Conservation (phyloP, 2,329 filamentous ascomycete genomes). For the Paramyrothecium sp. region DNA sequence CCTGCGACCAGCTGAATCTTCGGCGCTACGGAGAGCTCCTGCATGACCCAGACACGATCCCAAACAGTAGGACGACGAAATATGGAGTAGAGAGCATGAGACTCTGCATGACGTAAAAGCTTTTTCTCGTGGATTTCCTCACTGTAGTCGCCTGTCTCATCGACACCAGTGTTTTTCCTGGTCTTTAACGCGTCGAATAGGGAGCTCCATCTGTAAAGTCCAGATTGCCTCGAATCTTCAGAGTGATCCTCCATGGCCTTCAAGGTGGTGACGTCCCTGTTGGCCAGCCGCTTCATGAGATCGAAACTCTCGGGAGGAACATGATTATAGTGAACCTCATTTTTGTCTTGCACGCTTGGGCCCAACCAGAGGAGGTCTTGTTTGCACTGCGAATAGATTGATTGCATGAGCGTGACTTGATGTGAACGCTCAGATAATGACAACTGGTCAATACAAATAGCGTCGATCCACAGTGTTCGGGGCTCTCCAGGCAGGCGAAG, state of each 20-base stretch:
- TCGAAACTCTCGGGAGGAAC: background rate
- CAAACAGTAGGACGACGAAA: background rate
- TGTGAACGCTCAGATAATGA: background rate
- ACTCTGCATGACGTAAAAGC: background rate
- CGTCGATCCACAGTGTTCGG: background rate
- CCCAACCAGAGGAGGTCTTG: background rate
- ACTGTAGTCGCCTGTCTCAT: too few relatives aligned
- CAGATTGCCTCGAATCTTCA: too few relatives aligned
- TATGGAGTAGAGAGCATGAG: background rate
- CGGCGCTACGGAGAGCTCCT: background rate
- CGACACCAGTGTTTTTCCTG: too few relatives aligned
- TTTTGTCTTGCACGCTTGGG: background rate
- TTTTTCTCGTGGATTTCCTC: background rate
- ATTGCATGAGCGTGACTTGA: background rate
- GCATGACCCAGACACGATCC: slow-evolving; percentile 1
- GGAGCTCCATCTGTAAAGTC: too few relatives aligned
- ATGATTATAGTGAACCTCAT: background rate
- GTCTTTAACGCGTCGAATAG: background rate
- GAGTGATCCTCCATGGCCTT: too few relatives aligned
- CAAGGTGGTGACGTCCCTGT: background rate
- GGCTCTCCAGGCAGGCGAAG: background rate
- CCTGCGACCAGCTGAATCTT: slow-evolving; percentile 4
- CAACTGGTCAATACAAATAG: background rate
- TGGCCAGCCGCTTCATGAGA: background rate
- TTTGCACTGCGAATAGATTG: background rate